Conservation (phyloP, 176 grass and related monocot species). For the Oryza meyeriana region DNA sequence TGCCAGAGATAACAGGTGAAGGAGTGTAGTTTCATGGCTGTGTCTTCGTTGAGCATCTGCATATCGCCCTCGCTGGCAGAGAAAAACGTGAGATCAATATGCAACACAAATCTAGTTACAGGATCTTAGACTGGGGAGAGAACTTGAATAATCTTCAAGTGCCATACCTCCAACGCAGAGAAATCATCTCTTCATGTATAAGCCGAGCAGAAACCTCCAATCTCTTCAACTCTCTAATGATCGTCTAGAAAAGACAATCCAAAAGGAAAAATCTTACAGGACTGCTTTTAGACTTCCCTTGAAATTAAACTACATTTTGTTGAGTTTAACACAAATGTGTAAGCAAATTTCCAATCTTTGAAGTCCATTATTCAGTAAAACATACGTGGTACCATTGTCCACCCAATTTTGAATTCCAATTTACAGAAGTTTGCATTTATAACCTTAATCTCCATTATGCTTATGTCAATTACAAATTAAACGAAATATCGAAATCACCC, state of each 20-base stretch:
- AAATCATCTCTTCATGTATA: slow-evolving; percentile 64
- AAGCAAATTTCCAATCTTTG: neutral
- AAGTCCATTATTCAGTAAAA: neutral
- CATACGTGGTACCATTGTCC: neutral
- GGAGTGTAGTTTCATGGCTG: slow-evolving; percentile 32
- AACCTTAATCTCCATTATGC: too few species aligned
- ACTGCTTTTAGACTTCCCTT: neutral
- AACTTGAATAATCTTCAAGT: neutral
- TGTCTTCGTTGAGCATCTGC: slow-evolving; percentile 49
- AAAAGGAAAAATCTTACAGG: neutral
- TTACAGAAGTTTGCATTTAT: neutral
- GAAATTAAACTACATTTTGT: neutral
- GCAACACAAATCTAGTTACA: neutral
- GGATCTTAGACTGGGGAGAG: neutral
- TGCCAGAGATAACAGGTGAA: slow-evolving; percentile 47
- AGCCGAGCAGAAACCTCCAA: slow-evolving; percentile 47
- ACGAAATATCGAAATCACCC: neutral
- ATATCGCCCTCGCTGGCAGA: slow-evolving; percentile 45
- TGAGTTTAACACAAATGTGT: neutral
- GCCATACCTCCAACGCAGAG: slow-evolving; percentile 37
- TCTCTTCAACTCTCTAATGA: slow-evolving; percentile 48
- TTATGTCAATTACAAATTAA: neutral
- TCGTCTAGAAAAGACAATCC: slow-evolving; percentile 16
- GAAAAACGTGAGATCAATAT: neutral
- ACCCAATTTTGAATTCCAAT: neutral